Evolutionary conservation across 768 basidiomycete genomes (phyloP).

Genomic region (Collybia mongolica): DNA sequence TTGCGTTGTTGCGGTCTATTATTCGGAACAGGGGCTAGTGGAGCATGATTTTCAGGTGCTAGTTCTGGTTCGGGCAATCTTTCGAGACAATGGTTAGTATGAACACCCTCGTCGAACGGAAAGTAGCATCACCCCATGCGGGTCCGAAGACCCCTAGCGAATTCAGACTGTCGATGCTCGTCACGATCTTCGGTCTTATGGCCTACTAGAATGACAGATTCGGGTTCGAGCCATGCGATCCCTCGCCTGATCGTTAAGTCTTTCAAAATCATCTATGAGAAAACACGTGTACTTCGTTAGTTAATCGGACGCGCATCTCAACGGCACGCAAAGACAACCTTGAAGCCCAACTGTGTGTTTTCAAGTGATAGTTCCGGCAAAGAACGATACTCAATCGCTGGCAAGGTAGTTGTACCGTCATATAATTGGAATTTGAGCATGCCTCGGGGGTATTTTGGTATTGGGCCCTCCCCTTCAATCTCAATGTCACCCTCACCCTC

Average conservation of each 20-base stretch:
- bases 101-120: not conserved
- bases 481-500: conserved; percentile 57
- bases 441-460: conserved; percentile 79
- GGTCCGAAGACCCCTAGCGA: conserved; percentile 56
- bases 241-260: conserved; percentile 68
- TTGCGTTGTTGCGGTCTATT: conserved; percentile 10
- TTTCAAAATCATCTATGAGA: conserved; percentile 62
- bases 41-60: conserved; percentile 8
- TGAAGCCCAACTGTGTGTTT: conserved; percentile 77
- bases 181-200: conserved; percentile 68
- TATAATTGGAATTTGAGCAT: conserved; percentile 77
- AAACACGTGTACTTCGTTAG: not conserved
- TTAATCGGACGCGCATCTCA: too few relatives aligned
- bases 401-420: conserved; percentile 69
- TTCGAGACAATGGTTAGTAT: conserved; percentile 10
- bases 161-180: conserved; percentile 50
- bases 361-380: conserved; percentile 69
- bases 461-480: conserved; percentile 66
- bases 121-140: conserved; percentile 62
- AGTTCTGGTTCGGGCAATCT: conserved; percentile 23
- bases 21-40: conserved; percentile 8
- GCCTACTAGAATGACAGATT: conserved; percentile 58
- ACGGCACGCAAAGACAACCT: conserved; percentile 44
- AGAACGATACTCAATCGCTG: conserved; percentile 76
- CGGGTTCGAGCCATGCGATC: conserved; percentile 76